Conservation (phyloP, 1,284 basidiomycete species). For the Xerocomus alliaceus region DNA sequence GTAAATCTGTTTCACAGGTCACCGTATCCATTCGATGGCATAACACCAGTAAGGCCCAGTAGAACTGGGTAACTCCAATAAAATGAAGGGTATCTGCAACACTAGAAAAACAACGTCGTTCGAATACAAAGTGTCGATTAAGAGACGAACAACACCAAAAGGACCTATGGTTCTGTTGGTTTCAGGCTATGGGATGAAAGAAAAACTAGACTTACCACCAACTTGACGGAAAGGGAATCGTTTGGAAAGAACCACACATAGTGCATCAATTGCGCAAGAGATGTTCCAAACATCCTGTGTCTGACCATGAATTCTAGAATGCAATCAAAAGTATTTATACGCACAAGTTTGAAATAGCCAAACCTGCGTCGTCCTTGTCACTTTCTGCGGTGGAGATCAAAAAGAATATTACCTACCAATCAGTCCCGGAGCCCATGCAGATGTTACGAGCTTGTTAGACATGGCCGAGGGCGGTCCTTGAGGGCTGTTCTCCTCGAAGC, state of each 20-base stretch:
- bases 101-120: slow-evolving; percentile 3
- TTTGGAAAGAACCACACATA: slow-evolving; percentile 14
- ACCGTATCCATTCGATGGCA: slow-evolving; percentile 1
- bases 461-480: not conserved
- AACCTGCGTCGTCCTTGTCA: not conserved
- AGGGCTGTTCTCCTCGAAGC: not conserved
- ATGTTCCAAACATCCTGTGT: slow-evolving; percentile 16
- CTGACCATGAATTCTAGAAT: not conserved
- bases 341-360: slow-evolving; percentile 6
- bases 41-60: slow-evolving; percentile 7
- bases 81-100: slow-evolving; percentile 9
- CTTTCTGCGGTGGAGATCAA: not conserved
- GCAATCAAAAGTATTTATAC: no score
- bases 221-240: slow-evolving; percentile 9
- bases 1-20: not conserved
- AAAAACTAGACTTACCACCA: not conserved
- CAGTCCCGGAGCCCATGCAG: slow-evolving; percentile 15
- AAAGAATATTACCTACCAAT: slow-evolving; percentile 6
- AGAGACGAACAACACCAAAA: slow-evolving; percentile 13
- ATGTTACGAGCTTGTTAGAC: not conserved
- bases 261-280: slow-evolving; percentile 11
- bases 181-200: not conserved
- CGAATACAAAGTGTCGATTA: not conserved
- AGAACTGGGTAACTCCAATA: slow-evolving; percentile 3
- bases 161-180: slow-evolving; percentile 4